Percentiles rank a stretch among this genome's conserved stretches.
Evolutionary conservation across 495 filamentous ascomycete genomes (phyloP).

Genomic region (Podospora comata): DNA sequence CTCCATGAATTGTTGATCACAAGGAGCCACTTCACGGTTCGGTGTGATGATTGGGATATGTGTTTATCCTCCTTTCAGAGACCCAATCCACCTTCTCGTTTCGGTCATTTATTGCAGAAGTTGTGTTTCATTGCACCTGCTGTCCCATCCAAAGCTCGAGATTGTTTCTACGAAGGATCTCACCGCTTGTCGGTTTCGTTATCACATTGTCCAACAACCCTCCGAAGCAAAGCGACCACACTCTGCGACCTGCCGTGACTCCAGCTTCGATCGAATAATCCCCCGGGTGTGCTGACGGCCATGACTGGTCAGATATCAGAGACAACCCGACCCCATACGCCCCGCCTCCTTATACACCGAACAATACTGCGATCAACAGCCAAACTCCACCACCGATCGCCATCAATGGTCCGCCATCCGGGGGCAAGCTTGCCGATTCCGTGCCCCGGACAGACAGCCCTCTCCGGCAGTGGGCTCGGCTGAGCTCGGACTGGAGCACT

Average conservation of each 20-base stretch:
- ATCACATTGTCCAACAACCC: background rate
- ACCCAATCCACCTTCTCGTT: background rate
- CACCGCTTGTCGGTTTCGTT: background rate
- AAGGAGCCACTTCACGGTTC: background rate
- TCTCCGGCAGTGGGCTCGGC: background rate
- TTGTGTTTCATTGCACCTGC: background rate
- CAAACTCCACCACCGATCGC: background rate
- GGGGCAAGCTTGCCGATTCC: background rate
- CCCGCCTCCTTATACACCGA: background rate
- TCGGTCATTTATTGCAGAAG: background rate
- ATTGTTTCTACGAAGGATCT: background rate
- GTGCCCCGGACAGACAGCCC: background rate
- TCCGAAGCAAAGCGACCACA: background rate
- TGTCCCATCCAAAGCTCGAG: background rate
- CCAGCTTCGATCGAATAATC: background rate
- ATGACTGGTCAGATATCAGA: background rate
- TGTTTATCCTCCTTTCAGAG: background rate
- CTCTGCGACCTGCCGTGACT: background rate
- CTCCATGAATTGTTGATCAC: background rate
- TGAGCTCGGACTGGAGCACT: background rate
- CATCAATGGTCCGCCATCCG: background rate
- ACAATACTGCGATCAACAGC: background rate
- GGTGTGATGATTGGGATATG: background rate
- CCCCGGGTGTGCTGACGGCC: background rate
- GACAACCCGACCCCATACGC: too few relatives aligned